These are phyloP conservation scores for Claviceps quebecensis DNA, from an alignment of 2,329 filamentous ascomycete genomes.

Conservation along the genomic window DNA sequence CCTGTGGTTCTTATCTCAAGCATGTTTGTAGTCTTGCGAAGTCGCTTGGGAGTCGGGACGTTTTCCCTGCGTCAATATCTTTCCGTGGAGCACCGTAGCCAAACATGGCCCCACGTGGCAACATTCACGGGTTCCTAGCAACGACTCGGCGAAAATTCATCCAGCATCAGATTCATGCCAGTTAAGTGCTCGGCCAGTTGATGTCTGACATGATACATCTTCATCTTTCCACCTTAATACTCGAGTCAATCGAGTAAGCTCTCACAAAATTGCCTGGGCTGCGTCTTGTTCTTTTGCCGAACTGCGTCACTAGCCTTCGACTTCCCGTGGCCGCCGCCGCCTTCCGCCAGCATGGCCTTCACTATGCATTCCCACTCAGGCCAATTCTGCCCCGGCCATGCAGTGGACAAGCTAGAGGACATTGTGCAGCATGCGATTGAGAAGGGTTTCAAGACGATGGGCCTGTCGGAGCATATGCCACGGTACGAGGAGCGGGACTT, in stretches of 20 bases:
- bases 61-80: too few relatives aligned
- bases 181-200: too few relatives aligned
- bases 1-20: too few relatives aligned
- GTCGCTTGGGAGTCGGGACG: too few relatives aligned
- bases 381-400: constrained; percentile 88
- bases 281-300: too few relatives aligned
- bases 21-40: too few relatives aligned
- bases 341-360: constrained; percentile 59
- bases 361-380: constrained; percentile 97
- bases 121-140: background rate
- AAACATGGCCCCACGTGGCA: background rate
- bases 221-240: too few relatives aligned
- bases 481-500: constrained; percentile 59
- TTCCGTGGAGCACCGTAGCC: background rate
- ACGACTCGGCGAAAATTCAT: background rate
- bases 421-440: constrained; percentile 67
- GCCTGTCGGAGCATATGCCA: constrained; percentile 91
- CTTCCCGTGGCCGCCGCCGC: background rate
- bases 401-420: constrained; percentile 70
- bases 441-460: constrained; percentile 69
- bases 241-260: too few relatives aligned
- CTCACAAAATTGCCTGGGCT: too few relatives aligned
- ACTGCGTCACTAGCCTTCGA: too few relatives aligned
- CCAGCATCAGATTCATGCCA: background rate
- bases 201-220: too few relatives aligned